These are phyloP conservation scores for Polygonum aviculare DNA, from an alignment of 148 eudicot genomes.

Conservation along the genomic window DNA sequence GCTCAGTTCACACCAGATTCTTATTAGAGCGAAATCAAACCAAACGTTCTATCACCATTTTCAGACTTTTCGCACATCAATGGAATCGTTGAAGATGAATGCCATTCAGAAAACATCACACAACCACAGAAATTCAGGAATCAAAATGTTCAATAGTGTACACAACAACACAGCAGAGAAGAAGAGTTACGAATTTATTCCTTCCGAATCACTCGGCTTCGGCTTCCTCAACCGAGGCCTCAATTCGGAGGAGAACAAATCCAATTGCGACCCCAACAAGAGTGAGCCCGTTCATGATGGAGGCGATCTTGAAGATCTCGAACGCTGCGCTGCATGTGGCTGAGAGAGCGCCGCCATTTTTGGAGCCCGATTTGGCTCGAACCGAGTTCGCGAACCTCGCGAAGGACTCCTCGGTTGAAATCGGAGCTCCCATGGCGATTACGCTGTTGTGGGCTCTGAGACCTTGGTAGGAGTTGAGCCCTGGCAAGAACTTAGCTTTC, in stretches of 20 bases:
- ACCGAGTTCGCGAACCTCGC: conserved; percentile 27
- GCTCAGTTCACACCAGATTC: too few relatives aligned
- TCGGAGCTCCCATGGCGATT: conserved; percentile 15
- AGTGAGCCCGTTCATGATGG: conserved; percentile 41
- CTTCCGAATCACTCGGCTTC: not conserved
- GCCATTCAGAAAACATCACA: not conserved
- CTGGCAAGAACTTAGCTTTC: conserved; percentile 12
- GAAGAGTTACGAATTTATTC: not conserved
- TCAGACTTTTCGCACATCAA: too few relatives aligned
- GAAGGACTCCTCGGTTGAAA: conserved; percentile 30
- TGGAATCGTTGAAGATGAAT: not conserved
- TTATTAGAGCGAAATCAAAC: too few relatives aligned
- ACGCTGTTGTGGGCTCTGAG: conserved; percentile 23
- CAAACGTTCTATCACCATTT: too few relatives aligned
- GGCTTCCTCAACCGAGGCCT: conserved; percentile 36
- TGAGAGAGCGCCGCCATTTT: conserved; percentile 27
- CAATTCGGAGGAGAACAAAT: conserved; percentile 42
- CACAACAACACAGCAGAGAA: not conserved
- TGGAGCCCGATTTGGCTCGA: conserved; percentile 3
- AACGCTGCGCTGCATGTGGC: conserved; percentile 33
- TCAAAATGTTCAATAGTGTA: not conserved
- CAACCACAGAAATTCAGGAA: not conserved
- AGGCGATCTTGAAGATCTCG: conserved; percentile 54
- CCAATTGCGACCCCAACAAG: conserved; percentile 57
- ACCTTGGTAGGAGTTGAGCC: conserved; percentile 9